Evolutionary conservation across 208 protist genomes (phyloP).

Genomic region (Acanthamoeba sp.): DNA sequence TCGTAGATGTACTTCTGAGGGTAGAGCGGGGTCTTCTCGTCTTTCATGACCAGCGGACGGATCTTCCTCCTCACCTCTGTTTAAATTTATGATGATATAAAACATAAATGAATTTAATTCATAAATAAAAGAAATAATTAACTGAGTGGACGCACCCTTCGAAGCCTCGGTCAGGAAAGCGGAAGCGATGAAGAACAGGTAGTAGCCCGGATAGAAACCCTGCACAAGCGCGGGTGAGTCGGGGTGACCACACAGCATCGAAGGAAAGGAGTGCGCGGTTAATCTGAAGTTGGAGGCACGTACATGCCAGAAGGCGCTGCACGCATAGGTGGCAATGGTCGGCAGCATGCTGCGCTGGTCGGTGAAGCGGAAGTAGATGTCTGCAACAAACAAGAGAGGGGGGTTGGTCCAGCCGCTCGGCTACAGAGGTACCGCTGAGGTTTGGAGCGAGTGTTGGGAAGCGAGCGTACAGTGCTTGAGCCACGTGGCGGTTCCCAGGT

Average conservation of each 20-base stretch:
- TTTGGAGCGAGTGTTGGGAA: neutral
- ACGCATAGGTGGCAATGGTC: constrained; percentile 76
- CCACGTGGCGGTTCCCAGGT: constrained; percentile 83
- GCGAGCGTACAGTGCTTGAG: constrained; percentile 76
- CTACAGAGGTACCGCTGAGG: neutral
- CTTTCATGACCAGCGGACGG: constrained; percentile 36
- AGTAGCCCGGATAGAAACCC: constrained; percentile 87
- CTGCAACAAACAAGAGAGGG: neutral
- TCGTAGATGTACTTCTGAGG: constrained; percentile 67
- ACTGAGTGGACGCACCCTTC: constrained; percentile 56
- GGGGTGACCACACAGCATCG: too few relatives aligned
- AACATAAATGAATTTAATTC: too few relatives aligned
- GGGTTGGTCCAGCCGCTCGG: neutral
- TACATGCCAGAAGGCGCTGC: constrained; percentile 84
- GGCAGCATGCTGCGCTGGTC: constrained; percentile 75
- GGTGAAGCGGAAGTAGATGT: constrained; percentile 55
- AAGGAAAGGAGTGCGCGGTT: too few relatives aligned
- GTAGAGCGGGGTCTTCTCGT: constrained; percentile 18
- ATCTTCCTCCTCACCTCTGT: constrained; percentile 67
- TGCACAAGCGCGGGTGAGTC: constrained; percentile 29
- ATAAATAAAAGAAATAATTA: too few relatives aligned
- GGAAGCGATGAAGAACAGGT: constrained; percentile 76
- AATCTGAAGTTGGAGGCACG: too few relatives aligned
- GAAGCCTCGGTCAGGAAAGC: constrained; percentile 82
- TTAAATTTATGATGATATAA: too few relatives aligned